These are phyloP conservation scores for Aspergillus sp. DNA, from an alignment of 2,329 filamentous ascomycete genomes.

Conservation along the genomic window DNA sequence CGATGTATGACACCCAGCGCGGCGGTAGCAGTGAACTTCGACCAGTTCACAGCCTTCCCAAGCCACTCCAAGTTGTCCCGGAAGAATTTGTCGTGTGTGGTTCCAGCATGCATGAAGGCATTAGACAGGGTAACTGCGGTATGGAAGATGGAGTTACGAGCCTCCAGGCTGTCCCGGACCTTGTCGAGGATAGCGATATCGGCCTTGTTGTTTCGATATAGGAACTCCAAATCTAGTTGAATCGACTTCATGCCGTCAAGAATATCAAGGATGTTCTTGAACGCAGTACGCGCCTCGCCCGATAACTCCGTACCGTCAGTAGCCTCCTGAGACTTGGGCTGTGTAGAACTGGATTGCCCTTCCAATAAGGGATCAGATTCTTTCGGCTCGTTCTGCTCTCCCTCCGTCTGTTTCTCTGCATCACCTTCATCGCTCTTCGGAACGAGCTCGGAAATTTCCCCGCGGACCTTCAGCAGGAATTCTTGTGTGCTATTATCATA, in stretches of 20 bases:
- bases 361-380: constrained; percentile 52
- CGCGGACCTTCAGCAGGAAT: constrained; percentile 81
- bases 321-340: constrained; percentile 28
- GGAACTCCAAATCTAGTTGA: constrained; percentile 87
- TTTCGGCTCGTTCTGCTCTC: constrained; percentile 43
- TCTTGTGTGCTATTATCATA: constrained; percentile 99
- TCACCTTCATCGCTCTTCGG: constrained; percentile 34
- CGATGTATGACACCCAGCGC: constrained; percentile 94
- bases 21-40: constrained; percentile 95
- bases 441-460: constrained; percentile 56
- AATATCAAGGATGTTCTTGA: constrained; percentile 50
- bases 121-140: constrained; percentile 95
- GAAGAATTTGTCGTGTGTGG: constrained; percentile 97
- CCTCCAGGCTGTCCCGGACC: constrained; percentile 88
- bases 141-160: constrained; percentile 96
- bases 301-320: constrained; percentile 34
- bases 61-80: constrained; percentile 96
- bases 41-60: constrained; percentile 98
- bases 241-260: constrained; percentile 89
- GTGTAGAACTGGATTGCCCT: constrained; percentile 34
- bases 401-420: constrained; percentile 36
- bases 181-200: constrained; percentile 92
- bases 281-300: constrained; percentile 46
- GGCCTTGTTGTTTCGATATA: constrained; percentile 90
- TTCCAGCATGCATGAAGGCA: constrained; percentile 98